Conservation (phyloP, 345 rosid species). For the Adansonia digitata region DNA sequence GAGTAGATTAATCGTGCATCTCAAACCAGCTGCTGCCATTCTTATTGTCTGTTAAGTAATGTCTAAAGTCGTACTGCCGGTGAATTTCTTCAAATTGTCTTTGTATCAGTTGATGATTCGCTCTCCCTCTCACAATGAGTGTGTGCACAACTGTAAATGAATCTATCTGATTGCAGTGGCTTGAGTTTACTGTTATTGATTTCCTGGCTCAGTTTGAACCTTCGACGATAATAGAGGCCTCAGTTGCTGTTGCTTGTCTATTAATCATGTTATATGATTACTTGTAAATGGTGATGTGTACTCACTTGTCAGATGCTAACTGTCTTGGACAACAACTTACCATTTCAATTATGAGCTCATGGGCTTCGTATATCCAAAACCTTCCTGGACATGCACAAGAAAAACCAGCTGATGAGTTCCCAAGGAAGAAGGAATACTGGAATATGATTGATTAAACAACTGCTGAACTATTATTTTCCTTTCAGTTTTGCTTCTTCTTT, state of each 20-base stretch:
- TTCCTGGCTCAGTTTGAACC: not conserved
- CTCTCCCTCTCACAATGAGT: not conserved
- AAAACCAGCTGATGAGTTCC: not conserved
- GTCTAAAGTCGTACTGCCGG: not conserved
- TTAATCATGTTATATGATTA: not conserved
- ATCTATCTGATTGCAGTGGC: not conserved
- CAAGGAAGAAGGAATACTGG: not conserved
- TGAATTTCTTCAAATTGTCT: not conserved
- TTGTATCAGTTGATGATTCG: not conserved
- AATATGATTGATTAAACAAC: not conserved
- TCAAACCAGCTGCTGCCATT: conserved; percentile 5
- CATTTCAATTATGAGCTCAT: not conserved
- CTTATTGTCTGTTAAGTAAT: conserved; percentile 12
- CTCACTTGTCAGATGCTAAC: not conserved
- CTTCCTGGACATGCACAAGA: too few relatives aligned
- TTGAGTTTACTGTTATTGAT: not conserved
- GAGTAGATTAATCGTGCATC: conserved; percentile 19
- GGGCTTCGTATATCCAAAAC: not conserved
- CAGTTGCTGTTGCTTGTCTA: not conserved
- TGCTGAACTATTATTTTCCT: not conserved
- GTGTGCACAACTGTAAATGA: not conserved
- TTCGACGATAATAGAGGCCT: not conserved
- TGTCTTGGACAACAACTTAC: not conserved
- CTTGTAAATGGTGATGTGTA: not conserved
- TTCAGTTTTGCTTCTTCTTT: not conserved